These are phyloP conservation scores for Tricholomella constricta DNA, from an alignment of 768 basidiomycete species.

Conservation along the genomic window DNA sequence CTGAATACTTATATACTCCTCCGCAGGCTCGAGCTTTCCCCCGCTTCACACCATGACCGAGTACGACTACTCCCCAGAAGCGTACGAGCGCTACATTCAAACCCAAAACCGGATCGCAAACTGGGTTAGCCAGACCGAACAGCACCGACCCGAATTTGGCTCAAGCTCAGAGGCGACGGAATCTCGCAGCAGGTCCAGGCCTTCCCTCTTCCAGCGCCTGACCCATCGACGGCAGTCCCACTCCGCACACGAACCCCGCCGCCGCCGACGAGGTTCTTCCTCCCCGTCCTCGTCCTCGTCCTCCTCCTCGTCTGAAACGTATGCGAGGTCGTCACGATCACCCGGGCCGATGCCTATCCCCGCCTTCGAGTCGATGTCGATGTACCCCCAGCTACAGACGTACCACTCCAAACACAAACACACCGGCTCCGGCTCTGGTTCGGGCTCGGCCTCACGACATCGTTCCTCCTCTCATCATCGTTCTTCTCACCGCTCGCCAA, in stretches of 20 bases:
- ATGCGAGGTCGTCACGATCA: background rate
- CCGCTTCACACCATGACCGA: slow-evolving; percentile 46
- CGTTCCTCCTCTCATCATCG: slow-evolving; percentile 6
- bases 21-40: background rate
- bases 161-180: too few species aligned
- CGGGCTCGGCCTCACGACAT: slow-evolving; percentile 3
- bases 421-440: too few species aligned
- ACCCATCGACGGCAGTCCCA: slow-evolving; percentile 2
- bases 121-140: slow-evolving; percentile 53
- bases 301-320: background rate
- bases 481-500: slow-evolving; percentile 2
- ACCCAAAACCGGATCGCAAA: slow-evolving; percentile 49
- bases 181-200: background rate
- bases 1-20: background rate
- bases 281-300: slow-evolving; percentile 16
- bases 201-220: slow-evolving; percentile 9
- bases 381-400: slow-evolving; percentile 8
- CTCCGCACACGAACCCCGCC: slow-evolving; percentile 5
- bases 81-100: slow-evolving; percentile 47
- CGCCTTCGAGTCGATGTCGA: slow-evolving; percentile 5
- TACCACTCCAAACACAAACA: background rate
- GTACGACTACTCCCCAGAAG: slow-evolving; percentile 63
- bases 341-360: slow-evolving; percentile 14
- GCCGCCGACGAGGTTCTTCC: background rate
- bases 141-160: slow-evolving; percentile 34